Percentiles rank a stretch among this genome's conserved stretches.
Conservation (phyloP, 1,139 yeast genomes). For the Debaryomyces sp. region DNA sequence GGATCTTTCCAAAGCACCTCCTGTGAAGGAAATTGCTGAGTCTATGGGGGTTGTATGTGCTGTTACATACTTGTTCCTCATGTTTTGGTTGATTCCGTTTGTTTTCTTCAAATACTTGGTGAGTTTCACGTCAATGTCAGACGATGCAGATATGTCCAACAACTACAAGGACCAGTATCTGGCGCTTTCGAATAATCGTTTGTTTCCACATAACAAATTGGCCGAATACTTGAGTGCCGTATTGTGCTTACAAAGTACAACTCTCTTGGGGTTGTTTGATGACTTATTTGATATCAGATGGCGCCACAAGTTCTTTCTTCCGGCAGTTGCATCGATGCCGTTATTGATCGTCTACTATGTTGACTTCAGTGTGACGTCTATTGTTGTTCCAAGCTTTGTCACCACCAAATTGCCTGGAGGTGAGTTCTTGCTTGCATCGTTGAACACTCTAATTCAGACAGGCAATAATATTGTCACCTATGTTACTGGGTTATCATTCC, state of each 20-base stretch:
- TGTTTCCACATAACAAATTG: conserved; percentile 83
- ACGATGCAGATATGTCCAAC: conserved; percentile 36
- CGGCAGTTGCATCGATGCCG: conserved; percentile 94
- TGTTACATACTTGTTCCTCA: conserved; percentile 72
- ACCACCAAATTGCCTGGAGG: conserved; percentile 34
- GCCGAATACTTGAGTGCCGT: conserved; percentile 87
- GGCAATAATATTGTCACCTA: conserved; percentile 40
- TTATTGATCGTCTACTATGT: conserved; percentile 87
- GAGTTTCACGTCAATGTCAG: conserved; percentile 42
- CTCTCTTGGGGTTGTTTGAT: conserved; percentile 87
- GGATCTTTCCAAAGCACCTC: conserved; percentile 75
- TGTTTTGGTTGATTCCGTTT: conserved; percentile 88
- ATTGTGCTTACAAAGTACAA: conserved; percentile 80
- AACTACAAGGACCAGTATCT: conserved; percentile 41
- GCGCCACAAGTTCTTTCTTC: conserved; percentile 95
- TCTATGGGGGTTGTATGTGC: conserved; percentile 90
- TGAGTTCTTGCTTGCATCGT: conserved; percentile 18
- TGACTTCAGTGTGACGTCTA: conserved; percentile 90
- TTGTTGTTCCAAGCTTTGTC: conserved; percentile 79
- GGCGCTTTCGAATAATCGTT: conserved; percentile 28
- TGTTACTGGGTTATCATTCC: conserved; percentile 42
- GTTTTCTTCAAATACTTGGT: conserved; percentile 81
- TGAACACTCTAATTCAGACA: conserved; percentile 26
- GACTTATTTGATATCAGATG: conserved; percentile 94
- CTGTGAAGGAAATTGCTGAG: conserved; percentile 71